Conservation (phyloP, 169 alveolate species). For the Cryptosporidium ubiquitum region DNA sequence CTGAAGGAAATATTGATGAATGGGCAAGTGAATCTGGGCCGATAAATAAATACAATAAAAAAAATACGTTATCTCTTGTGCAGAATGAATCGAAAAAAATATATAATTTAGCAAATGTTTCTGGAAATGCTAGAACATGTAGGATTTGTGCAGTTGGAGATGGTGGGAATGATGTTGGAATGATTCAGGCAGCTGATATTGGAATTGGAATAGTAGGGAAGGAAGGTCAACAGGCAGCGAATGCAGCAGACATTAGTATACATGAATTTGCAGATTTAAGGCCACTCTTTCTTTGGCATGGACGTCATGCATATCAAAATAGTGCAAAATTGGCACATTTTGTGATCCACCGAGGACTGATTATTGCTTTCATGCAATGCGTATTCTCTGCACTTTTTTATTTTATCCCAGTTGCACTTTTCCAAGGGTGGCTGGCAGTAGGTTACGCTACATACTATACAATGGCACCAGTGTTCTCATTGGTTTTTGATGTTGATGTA, state of each 20-base stretch:
- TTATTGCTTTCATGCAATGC: conserved; percentile 93
- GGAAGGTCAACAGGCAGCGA: conserved; percentile 96
- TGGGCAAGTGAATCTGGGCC: conserved; percentile 18
- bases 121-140: conserved; percentile 55
- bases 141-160: conserved; percentile 97
- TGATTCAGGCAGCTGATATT: conserved; percentile 95
- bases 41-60: background rate
- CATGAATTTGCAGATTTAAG: conserved; percentile 91
- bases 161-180: conserved; percentile 99
- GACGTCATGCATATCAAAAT: conserved; percentile 94
- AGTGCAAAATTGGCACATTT: conserved; percentile 93
- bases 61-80: background rate
- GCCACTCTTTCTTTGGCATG: conserved; percentile 96
- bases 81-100: conserved; percentile 11
- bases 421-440: conserved; percentile 95
- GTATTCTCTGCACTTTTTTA: conserved; percentile 91
- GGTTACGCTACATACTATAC: conserved; percentile 98
- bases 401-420: conserved; percentile 94
- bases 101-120: background rate
- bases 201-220: conserved; percentile 97
- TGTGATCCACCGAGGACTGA: conserved; percentile 96
- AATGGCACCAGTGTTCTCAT: conserved; percentile 93
- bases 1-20: conserved; percentile 46
- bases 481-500: conserved; percentile 93
- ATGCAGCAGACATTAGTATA: conserved; percentile 96